phyloP scores from a whole-genome alignment of 169 alveolate genomes.

The Babesia sp. region DNA sequence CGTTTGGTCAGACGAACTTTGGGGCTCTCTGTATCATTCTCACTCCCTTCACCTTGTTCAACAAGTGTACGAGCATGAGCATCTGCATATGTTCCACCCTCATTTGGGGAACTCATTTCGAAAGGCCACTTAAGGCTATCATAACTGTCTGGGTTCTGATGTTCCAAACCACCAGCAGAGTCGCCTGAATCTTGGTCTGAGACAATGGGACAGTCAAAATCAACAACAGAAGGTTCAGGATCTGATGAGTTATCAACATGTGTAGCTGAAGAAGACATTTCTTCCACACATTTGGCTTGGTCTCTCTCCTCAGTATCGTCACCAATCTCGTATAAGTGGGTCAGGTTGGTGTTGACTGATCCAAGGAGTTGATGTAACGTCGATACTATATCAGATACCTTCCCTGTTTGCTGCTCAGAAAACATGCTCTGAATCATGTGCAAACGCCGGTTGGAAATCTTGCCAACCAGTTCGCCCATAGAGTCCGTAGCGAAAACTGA shows the following conservation, averaged over 20 bases:
- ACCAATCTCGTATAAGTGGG: not conserved
- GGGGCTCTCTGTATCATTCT: not conserved
- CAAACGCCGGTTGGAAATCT: constrained; percentile 2
- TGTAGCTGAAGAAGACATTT: not conserved
- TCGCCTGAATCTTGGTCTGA: too few relatives aligned
- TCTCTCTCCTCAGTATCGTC: not conserved
- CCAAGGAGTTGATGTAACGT: constrained; percentile 5
- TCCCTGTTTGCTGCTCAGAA: not conserved
- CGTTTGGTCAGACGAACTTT: not conserved
- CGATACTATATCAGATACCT: not conserved
- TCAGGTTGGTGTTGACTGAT: not conserved
- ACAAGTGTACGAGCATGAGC: not conserved
- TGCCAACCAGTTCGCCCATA: not conserved
- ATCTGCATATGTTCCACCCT: not conserved
- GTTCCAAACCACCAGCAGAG: too few relatives aligned
- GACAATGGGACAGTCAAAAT: not conserved
- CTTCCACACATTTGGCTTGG: not conserved
- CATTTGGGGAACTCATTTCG: not conserved
- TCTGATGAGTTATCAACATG: not conserved
- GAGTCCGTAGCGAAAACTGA: too few relatives aligned
- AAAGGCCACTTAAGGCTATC: constrained; percentile 9
- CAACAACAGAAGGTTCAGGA: not conserved
- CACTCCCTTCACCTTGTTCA: not conserved
- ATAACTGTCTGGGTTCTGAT: not conserved
- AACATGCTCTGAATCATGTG: constrained; percentile 3